Conservation (phyloP, 2,329 filamentous ascomycete genomes). For the Fusarium sp. region DNA sequence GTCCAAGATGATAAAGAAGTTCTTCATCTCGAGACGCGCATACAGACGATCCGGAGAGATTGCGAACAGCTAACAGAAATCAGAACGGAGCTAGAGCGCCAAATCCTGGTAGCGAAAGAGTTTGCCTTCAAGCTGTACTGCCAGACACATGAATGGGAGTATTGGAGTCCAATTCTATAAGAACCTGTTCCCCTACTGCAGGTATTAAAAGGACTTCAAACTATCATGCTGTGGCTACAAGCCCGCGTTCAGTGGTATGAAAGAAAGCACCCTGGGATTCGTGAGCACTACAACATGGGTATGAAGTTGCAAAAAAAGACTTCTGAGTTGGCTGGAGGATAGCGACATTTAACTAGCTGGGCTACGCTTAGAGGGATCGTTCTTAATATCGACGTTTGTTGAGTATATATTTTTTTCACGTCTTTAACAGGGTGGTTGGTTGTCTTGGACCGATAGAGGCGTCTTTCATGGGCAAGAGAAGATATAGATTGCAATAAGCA, state of each 20-base stretch:
- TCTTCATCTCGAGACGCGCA: background rate
- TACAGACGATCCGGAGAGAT: background rate
- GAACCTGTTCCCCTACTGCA: background rate
- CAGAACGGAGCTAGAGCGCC: background rate
- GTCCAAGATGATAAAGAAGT: background rate
- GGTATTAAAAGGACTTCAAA: background rate
- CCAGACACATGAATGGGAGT: background rate
- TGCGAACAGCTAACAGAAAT: background rate
- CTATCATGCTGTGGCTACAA: background rate
- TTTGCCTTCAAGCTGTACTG: background rate
- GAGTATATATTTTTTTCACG: too few species aligned
- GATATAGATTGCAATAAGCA: background rate
- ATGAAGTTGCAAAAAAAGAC: background rate
- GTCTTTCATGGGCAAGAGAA: too few species aligned
- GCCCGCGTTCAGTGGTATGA: constrained; percentile 19
- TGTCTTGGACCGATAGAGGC: too few species aligned
- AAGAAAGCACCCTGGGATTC: background rate
- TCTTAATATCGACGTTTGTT: background rate
- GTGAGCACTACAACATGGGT: background rate
- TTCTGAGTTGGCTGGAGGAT: background rate
- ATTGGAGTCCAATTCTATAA: background rate
- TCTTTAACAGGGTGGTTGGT: background rate
- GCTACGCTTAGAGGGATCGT: background rate
- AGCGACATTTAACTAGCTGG: background rate
- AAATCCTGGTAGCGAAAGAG: background rate